Evolutionary conservation across 306 rosid species (phyloP), one percentile per base, ranked within the genome.

Genomic region (Inga laurina): DNA sequence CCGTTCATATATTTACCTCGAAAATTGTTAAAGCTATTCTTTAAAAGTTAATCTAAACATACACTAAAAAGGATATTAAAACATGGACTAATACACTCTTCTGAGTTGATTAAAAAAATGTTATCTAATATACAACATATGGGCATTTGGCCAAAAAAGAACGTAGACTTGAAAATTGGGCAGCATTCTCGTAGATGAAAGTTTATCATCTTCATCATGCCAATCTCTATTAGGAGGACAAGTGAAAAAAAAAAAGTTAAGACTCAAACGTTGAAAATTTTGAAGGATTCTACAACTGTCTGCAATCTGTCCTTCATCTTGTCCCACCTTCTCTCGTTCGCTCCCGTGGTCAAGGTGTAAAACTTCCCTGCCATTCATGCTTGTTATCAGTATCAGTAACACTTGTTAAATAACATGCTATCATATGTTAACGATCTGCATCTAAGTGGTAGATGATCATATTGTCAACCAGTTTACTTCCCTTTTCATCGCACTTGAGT

Each of bases 271-370:
- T 84, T 85, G 84, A 87, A 88, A 85, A 89, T 82, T 78, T 90
- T 86, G 92, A 97, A 97, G 81, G 99, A 97, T 7, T 94, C 98
- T 4, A 91, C 12, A 7, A 97, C 77, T 2, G 90, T 90, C 61
- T 86, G 95, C 88, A 97, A 48, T 76, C 91, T 94, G 68, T 97
- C 98, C 87, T 94, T 92, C 97, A 97, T 94, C 87, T 97, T 97
- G 21, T 79, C 93, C 99, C 99, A 97, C 86, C 99, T 89, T 85
- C 99, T 94, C 88, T 97, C 93, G 76, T 94, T 94, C 49, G 97
- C 91, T 76, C 99, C 98, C 0, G 97, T 97, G 0, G 98, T 97
- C 85, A 92, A 75, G 1, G 98, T 92, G 91, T 90, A 97, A 86
- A 97, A 94, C 75, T 81, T 94, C n/a, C 99, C 99, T 97, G 90